Evolutionary conservation across 2,329 filamentous ascomycete genomes (phyloP).

Genomic region (Ceratocystis cubensis): DNA sequence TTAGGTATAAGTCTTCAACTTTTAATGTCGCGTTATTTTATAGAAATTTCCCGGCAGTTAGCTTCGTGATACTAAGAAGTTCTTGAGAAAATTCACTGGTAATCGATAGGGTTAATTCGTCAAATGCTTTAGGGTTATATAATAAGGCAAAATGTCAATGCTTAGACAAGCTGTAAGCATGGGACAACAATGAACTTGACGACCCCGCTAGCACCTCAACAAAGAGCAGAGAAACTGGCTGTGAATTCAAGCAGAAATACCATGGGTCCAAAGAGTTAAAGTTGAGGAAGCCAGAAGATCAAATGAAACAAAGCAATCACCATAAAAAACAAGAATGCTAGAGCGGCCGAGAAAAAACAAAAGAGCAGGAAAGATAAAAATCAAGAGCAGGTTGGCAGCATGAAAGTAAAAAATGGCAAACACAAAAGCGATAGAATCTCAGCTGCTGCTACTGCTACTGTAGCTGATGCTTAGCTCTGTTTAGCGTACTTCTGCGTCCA

Average conservation of each 20-base stretch:
- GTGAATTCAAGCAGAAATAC: background rate
- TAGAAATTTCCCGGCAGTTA: no score
- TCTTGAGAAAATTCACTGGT: background rate
- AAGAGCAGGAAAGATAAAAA: background rate
- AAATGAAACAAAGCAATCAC: background rate
- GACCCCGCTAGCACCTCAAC: background rate
- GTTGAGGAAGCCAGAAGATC: background rate
- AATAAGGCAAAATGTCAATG: no score
- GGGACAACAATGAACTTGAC: background rate
- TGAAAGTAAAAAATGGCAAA: no score
- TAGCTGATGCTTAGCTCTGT: constrained; percentile 13
- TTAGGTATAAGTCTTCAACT: no score
- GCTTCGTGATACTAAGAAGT: background rate
- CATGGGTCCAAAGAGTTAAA: background rate
- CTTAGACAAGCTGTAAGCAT: background rate
- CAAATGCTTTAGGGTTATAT: background rate
- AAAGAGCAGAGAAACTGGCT: background rate
- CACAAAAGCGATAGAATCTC: background rate
- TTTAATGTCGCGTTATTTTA: no score
- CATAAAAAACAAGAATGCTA: constrained; percentile 2
- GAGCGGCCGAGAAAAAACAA: background rate
- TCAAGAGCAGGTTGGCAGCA: background rate
- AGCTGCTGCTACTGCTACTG: background rate
- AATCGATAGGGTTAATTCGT: background rate
- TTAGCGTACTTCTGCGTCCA: constrained; percentile 76